Evolutionary conservation across 257 asterid species (phyloP), one percentile per base, ranked within the genome.

Genomic region (Solanum arcanum): DNA sequence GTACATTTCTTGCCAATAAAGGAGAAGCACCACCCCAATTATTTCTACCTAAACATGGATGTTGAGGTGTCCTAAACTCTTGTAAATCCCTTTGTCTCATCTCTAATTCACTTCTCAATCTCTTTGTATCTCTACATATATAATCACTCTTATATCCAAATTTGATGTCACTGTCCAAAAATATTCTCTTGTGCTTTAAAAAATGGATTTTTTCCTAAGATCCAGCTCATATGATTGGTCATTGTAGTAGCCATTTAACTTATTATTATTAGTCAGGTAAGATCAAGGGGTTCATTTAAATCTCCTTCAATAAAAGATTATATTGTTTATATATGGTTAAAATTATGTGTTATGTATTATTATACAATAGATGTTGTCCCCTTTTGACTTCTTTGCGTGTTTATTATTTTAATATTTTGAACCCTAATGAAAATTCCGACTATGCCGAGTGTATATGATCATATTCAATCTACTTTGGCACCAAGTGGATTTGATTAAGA

Each of bases 1-100:
- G 96, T 74, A 95, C 42, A 88, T 91, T 85, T 29, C 98, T 87
- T 3, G 98, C 98, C 83, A 95, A 78, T 91, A 95, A 47, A 2
- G 98, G 98, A 21, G 98, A 95, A 0, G 96, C 91, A 6, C 98
- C 98, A 27, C 98, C 98, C 98, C 98, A 94, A 16, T 89, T 92
- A 88, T 95, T 94, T 27, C 91, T 91, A 52, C 97, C 94, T 5
- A 74, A 56, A 16, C 92, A 89, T 62, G 97, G 96, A 88, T 94
- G 98, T 23, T 94, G 95, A 3, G 98, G 98, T 9, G 98, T 92
- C 87, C 98, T 91, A 70, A 95, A 93, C 74, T 94, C 93, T 13
- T 89, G 31, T 47, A 89, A 21, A 35, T 89, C 92, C 49, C 87
- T 90, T 52, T 86, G 92, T 89, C 91, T 91, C 93, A 91, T 89